A percentile compares a stretch with the other conserved stretches of the same genome.
Conservation (phyloP, 2,329 filamentous ascomycete species). For the Mariannaea sp. region DNA sequence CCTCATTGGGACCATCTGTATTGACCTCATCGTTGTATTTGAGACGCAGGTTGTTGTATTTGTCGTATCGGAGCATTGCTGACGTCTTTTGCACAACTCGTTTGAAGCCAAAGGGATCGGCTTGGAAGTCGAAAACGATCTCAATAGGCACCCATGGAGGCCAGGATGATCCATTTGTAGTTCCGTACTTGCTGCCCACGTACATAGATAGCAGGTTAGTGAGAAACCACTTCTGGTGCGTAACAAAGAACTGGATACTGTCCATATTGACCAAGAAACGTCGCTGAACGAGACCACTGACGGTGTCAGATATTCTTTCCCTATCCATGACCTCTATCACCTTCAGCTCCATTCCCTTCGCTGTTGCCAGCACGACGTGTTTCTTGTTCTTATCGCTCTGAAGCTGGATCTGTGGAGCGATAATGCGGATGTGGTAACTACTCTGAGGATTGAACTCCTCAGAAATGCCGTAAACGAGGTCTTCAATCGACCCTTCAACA, state of each 20-base stretch:
- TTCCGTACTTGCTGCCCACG: conserved; percentile 90
- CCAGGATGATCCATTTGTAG: conserved; percentile 84
- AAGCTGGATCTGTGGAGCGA: conserved; percentile 96
- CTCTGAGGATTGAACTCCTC: conserved; percentile 89
- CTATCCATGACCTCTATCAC: conserved; percentile 98
- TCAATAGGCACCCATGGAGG: conserved; percentile 98
- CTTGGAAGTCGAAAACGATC: conserved; percentile 95
- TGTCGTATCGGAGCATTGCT: conserved; percentile 91
- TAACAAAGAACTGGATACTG: conserved; percentile 97
- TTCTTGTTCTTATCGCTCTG: conserved; percentile 98
- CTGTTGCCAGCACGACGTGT: conserved; percentile 93
- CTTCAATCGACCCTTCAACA: conserved; percentile 56
- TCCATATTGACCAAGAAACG: conserved; percentile 96
- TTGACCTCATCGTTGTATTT: conserved; percentile 97
- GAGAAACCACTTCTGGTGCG: conserved; percentile 87
- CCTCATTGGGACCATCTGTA: conserved; percentile 58
- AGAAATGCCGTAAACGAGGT: conserved; percentile 76
- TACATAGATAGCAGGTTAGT: conserved; percentile 89
- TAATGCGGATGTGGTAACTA: conserved; percentile 91
- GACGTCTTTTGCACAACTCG: conserved; percentile 97
- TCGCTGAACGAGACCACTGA: conserved; percentile 93
- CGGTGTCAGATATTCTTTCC: conserved; percentile 85
- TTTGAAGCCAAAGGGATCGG: conserved; percentile 96
- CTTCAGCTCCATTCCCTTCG: conserved; percentile 98
- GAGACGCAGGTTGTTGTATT: conserved; percentile 94